phyloP scores from a whole-genome alignment of 805 yeast species.

The Kodamaea kakaduensis region DNA sequence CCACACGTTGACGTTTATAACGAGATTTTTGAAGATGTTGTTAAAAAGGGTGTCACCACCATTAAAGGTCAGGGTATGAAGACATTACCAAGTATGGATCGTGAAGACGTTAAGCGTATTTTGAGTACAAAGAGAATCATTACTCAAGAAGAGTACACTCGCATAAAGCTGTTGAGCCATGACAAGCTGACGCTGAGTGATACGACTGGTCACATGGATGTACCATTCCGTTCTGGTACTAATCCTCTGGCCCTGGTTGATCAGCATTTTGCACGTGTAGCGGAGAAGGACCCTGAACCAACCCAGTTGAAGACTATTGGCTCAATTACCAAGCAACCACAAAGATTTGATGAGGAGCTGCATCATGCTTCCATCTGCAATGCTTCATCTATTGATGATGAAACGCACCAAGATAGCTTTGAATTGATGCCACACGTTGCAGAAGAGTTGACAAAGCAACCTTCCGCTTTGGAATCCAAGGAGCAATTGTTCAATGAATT shows the following conservation, averaged over 20 bases:
- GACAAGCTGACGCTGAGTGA: conserved; percentile 4
- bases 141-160: conserved; percentile 38
- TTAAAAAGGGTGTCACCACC: conserved; percentile 28
- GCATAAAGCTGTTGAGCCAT: conserved; percentile 27
- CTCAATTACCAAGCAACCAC: conserved; percentile 22
- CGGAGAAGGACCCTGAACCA: background rate
- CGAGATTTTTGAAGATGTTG: conserved; percentile 33
- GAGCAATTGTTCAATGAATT: conserved; percentile 29
- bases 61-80: conserved; percentile 45
- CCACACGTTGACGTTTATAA: conserved; percentile 34
- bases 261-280: conserved; percentile 1
- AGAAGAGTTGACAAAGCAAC: conserved; percentile 27
- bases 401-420: conserved; percentile 4
- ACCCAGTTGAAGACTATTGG: conserved; percentile 18
- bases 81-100: conserved; percentile 47
- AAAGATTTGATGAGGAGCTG: conserved; percentile 26
- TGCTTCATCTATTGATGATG: conserved; percentile 17
- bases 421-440: conserved; percentile 36
- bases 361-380: conserved; percentile 34
- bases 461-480: conserved; percentile 24
- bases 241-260: background rate
- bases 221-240: no score
- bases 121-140: conserved; percentile 34
- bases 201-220: background rate
- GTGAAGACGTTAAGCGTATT: conserved; percentile 40